Percentiles rank a stretch among this genome's conserved stretches.
Conservation (phyloP, 208 protist species). For the Acanthamoeba lenticulata region DNA sequence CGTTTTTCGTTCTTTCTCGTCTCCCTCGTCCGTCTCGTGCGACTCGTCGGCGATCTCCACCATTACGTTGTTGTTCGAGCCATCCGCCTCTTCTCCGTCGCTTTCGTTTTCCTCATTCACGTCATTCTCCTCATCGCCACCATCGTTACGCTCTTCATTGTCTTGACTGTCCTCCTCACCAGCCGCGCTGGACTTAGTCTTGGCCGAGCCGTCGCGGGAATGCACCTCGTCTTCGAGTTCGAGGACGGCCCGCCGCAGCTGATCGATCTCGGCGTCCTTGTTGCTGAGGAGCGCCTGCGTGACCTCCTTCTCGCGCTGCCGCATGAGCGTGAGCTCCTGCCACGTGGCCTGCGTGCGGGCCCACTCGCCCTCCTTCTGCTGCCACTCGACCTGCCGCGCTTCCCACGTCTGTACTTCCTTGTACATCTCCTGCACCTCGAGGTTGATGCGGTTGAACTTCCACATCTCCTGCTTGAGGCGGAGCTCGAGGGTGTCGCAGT, state of each 20-base stretch:
- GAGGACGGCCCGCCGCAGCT: neutral
- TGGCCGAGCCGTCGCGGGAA: neutral
- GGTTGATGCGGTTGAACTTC: constrained; percentile 21
- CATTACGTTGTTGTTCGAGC: too few relatives aligned
- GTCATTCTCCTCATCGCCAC: neutral
- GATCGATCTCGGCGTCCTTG: neutral
- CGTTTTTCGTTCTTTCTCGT: too few relatives aligned
- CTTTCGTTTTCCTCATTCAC: neutral
- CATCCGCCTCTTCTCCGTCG: neutral
- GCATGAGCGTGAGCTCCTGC: neutral
- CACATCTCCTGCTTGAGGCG: constrained; percentile 27
- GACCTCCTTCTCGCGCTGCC: constrained; percentile 14
- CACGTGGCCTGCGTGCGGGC: neutral
- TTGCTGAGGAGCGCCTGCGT: neutral
- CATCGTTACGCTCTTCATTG: neutral
- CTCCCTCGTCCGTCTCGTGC: neutral
- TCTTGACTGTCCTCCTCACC: neutral
- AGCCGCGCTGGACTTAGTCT: too few relatives aligned
- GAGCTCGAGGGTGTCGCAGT: neutral
- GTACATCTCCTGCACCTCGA: constrained; percentile 30
- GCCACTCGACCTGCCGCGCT: neutral
- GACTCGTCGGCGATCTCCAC: neutral
- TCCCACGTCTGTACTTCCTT: neutral
- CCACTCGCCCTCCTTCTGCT: neutral
- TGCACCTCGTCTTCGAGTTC: neutral